Percentiles rank a stretch among this genome's conserved stretches.
Conservation (phyloP, 2,329 filamentous ascomycete genomes). For the Onygenales sp. region DNA sequence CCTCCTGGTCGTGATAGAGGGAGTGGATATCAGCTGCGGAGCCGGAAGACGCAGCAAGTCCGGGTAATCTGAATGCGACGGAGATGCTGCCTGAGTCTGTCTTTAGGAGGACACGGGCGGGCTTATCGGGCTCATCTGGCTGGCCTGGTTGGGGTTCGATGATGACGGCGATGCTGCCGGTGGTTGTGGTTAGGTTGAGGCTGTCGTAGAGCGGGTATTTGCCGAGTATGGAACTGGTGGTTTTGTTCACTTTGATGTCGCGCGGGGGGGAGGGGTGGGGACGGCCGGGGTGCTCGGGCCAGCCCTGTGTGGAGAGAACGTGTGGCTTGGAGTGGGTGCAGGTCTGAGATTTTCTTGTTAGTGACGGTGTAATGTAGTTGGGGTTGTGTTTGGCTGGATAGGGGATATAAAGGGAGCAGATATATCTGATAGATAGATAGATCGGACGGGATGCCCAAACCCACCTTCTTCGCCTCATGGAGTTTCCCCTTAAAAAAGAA, state of each 20-base stretch:
- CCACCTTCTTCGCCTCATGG: background rate
- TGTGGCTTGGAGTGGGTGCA: slow-evolving; percentile 1
- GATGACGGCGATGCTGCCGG: slow-evolving; percentile 20
- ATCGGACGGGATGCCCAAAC: background rate
- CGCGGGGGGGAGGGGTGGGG: slow-evolving; percentile 2
- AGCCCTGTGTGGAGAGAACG: background rate
- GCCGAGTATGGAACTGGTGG: slow-evolving; percentile 16
- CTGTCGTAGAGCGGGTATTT: slow-evolving; percentile 23
- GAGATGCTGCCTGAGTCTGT: slow-evolving; percentile 18
- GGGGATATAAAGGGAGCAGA: background rate
- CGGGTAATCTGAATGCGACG: slow-evolving; percentile 14
- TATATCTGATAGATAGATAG: background rate
- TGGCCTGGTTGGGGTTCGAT: slow-evolving; percentile 24
- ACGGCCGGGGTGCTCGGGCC: background rate
- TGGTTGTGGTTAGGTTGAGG: slow-evolving; percentile 20
- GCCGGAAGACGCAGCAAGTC: background rate
- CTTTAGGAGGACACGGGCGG: slow-evolving; percentile 19
- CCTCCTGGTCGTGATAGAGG: background rate
- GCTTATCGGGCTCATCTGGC: slow-evolving; percentile 15
- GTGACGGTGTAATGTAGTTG: background rate
- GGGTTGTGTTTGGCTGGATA: background rate
- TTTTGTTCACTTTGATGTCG: slow-evolving; percentile 14
- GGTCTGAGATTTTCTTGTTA: background rate
- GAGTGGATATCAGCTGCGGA: background rate
- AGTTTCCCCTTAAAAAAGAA: background rate